A percentile compares a stretch with the other conserved stretches of the same genome.
Conservation (phyloP, 495 filamentous ascomycete species). For the Ramalina peruviana region DNA sequence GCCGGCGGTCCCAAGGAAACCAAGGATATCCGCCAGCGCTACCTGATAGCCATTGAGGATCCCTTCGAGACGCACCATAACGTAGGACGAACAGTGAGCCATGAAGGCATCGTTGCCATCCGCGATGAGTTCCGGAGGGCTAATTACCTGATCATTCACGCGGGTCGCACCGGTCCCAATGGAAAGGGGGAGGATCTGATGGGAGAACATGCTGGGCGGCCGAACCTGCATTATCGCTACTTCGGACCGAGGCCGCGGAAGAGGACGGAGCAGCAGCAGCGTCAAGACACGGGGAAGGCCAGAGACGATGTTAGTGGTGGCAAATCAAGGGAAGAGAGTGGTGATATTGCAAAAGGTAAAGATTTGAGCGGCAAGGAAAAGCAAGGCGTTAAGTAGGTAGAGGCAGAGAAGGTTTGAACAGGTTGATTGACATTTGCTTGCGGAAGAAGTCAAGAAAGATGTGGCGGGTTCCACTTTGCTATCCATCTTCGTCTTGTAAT, state of each 20-base stretch:
- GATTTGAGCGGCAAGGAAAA: too few species aligned
- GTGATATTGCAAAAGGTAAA: too few species aligned
- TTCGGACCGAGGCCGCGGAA: slow-evolving; percentile 15
- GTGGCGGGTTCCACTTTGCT: too few species aligned
- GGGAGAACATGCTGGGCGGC: slow-evolving; percentile 13
- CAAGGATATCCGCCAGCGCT: slow-evolving; percentile 60
- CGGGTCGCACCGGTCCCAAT: slow-evolving; percentile 6
- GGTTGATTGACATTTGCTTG: too few species aligned
- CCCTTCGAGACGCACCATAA: slow-evolving; percentile 78
- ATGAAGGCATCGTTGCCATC: slow-evolving; percentile 59
- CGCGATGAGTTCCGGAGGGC: slow-evolving; percentile 68
- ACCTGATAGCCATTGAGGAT: slow-evolving; percentile 76
- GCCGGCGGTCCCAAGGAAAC: slow-evolving; percentile 17
- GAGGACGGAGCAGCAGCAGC: neutral
- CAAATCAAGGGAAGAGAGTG: too few species aligned
- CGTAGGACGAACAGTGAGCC: slow-evolving; percentile 66
- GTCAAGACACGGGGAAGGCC: too few species aligned
- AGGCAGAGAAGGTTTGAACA: too few species aligned
- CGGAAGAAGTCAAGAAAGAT: too few species aligned
- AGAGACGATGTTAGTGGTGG: too few species aligned
- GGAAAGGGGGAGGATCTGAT: slow-evolving; percentile 17
- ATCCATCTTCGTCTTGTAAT: too few species aligned
- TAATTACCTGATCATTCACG: slow-evolving; percentile 41
- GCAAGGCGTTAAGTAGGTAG: too few species aligned
- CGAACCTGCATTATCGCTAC: slow-evolving; percentile 10